Conservation (phyloP, 495 filamentous ascomycete genomes). For the Penicillium herquei region DNA sequence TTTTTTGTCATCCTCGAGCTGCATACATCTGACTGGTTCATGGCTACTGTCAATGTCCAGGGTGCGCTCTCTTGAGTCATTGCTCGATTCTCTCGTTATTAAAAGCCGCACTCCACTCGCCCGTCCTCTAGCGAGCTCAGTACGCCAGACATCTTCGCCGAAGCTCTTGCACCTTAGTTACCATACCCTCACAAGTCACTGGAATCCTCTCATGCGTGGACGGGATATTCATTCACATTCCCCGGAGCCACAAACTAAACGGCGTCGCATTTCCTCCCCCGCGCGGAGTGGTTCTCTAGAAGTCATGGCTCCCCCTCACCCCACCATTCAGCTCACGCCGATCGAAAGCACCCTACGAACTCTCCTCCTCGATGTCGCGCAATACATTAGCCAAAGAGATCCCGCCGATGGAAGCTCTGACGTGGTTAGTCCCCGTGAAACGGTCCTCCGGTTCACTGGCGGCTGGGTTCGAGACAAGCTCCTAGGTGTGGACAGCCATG, state of each 20-base stretch:
- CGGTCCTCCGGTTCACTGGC: slow-evolving; percentile 78
- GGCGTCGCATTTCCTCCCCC: slow-evolving; percentile 31
- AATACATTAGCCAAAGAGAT: slow-evolving; percentile 60
- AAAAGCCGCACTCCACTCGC: slow-evolving; percentile 13
- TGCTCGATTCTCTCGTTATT: slow-evolving; percentile 15
- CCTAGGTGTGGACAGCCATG: slow-evolving; percentile 73
- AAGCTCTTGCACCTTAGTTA: slow-evolving; percentile 12
- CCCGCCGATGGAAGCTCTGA: slow-evolving; percentile 34
- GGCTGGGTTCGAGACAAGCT: slow-evolving; percentile 99
- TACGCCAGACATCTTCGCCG: slow-evolving; percentile 8
- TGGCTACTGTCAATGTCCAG: slow-evolving; percentile 27
- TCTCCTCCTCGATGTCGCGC: slow-evolving; percentile 72
- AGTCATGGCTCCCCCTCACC: slow-evolving; percentile 26
- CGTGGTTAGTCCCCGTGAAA: slow-evolving; percentile 16
- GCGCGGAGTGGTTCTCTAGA: slow-evolving; percentile 9
- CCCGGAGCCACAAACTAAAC: slow-evolving; percentile 31
- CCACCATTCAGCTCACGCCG: slow-evolving; percentile 58
- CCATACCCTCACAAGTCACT: slow-evolving; percentile 8
- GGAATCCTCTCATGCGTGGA: slow-evolving; percentile 31
- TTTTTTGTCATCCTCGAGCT: neutral
- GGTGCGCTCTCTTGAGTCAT: slow-evolving; percentile 13
- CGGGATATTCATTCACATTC: slow-evolving; percentile 19
- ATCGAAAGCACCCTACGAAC: slow-evolving; percentile 65
- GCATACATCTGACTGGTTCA: slow-evolving; percentile 1
- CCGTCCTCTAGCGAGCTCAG: slow-evolving; percentile 13